A percentile compares a stretch with the other conserved stretches of the same genome.
phyloP scores from a whole-genome alignment of 257 asterid species.

The Primulina eburnea region DNA sequence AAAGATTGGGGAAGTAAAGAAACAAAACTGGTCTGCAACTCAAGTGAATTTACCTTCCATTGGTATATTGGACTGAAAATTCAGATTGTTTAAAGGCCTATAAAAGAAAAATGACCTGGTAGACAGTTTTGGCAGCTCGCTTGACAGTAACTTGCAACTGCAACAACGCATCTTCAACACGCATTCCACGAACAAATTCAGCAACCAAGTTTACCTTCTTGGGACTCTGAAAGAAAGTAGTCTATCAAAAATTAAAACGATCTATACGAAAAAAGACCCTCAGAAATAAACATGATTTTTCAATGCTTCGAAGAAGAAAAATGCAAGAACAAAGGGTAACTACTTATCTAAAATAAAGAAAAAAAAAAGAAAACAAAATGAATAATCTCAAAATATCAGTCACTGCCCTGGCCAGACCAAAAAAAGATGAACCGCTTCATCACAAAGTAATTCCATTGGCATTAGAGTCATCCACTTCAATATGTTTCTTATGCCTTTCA shows the following conservation, averaged over 20 bases:
- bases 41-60: background rate
- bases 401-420: background rate
- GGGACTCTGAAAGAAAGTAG: conserved; percentile 62
- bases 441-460: background rate
- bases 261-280: background rate
- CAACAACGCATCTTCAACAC: no score
- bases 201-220: no score
- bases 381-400: conserved; percentile 9
- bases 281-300: background rate
- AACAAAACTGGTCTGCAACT: background rate
- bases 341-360: conserved; percentile 1
- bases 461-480: background rate
- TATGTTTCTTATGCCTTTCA: background rate
- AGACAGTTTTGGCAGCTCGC: no score
- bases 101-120: no score
- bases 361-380: background rate
- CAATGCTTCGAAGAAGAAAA: background rate
- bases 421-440: background rate
- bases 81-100: background rate
- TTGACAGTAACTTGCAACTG: no score
- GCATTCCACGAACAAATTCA: no score
- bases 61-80: background rate
- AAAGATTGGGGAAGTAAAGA: background rate
- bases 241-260: conserved; percentile 1
- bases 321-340: background rate